Evolutionary conservation across 805 yeast genomes (phyloP).

Genomic region (Wickerhamomyces strasburgensis): DNA sequence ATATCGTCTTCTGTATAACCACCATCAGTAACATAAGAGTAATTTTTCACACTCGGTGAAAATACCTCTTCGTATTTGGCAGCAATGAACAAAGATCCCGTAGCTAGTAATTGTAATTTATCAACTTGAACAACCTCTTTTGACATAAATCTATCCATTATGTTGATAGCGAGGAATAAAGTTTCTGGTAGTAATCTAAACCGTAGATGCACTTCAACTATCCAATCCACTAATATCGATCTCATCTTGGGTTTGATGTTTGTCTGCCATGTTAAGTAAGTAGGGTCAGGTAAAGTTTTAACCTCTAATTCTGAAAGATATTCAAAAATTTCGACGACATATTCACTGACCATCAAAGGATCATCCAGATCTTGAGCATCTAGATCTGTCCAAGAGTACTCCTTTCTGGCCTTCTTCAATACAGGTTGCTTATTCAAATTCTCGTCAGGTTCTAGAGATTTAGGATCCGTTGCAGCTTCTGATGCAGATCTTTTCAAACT

Average conservation of each 20-base stretch:
- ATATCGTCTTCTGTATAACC: constrained; percentile 78
- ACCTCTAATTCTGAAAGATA: constrained; percentile 66
- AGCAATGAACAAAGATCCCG: constrained; percentile 81
- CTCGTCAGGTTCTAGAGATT: constrained; percentile 34
- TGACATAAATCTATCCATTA: constrained; percentile 85
- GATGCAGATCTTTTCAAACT: constrained; percentile 50
- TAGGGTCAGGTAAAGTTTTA: constrained; percentile 65
- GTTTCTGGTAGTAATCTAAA: constrained; percentile 85
- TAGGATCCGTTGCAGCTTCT: too few species aligned
- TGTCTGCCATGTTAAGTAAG: constrained; percentile 58
- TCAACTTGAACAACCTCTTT: constrained; percentile 69
- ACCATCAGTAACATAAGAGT: constrained; percentile 84
- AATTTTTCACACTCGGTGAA: constrained; percentile 79
- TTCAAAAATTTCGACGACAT: constrained; percentile 77
- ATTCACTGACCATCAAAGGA: constrained; percentile 87
- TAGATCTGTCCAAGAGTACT: constrained; percentile 39
- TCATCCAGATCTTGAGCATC: constrained; percentile 68
- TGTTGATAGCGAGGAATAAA: constrained; percentile 71
- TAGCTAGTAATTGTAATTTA: constrained; percentile 78
- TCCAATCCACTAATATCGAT: constrained; percentile 88
- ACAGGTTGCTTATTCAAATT: constrained; percentile 6
- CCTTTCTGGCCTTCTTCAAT: constrained; percentile 15
- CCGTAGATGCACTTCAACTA: constrained; percentile 80
- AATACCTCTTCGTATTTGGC: constrained; percentile 93
- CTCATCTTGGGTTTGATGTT: constrained; percentile 78